A percentile compares a stretch with the other conserved stretches of the same genome.
Conservation (phyloP, 805 yeast genomes). For the Kluyveromyces aestuarii region DNA sequence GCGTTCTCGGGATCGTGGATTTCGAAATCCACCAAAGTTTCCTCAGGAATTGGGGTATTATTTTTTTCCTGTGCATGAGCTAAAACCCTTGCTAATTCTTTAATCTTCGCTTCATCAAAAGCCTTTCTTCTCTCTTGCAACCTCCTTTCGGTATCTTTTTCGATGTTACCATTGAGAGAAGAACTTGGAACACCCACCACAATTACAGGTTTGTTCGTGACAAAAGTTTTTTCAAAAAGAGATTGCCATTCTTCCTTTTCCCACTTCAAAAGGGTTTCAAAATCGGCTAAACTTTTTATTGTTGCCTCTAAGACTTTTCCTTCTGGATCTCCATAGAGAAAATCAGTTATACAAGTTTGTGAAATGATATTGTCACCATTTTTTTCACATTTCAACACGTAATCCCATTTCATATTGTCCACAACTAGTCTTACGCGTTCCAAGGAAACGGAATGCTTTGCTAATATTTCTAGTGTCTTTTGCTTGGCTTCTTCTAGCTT, state of each 20-base stretch:
- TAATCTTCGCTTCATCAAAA: constrained; percentile 54
- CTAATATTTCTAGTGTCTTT: constrained; percentile 41
- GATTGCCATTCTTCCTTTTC: constrained; percentile 55
- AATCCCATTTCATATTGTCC: constrained; percentile 54
- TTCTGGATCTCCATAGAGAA: constrained; percentile 63
- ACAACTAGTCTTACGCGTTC: constrained; percentile 57
- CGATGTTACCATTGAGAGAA: constrained; percentile 43
- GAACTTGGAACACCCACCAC: constrained; percentile 62
- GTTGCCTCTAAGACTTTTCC: constrained; percentile 51
- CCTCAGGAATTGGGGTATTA: constrained; percentile 68
- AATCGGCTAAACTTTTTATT: constrained; percentile 49
- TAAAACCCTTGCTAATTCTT: constrained; percentile 40
- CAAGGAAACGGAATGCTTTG: constrained; percentile 56
- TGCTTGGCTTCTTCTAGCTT: constrained; percentile 45
- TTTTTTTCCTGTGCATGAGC: constrained; percentile 57
- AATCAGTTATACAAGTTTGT: constrained; percentile 64
- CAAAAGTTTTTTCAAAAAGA: constrained; percentile 42
- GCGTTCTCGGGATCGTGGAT: constrained; percentile 66
- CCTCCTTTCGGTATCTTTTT: constrained; percentile 41
- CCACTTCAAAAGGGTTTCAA: constrained; percentile 48
- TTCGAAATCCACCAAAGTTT: constrained; percentile 50
- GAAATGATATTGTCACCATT: constrained; percentile 49
- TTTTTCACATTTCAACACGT: constrained; percentile 52
- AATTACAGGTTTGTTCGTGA: constrained; percentile 54
- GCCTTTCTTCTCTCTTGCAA: constrained; percentile 39